Percentiles rank a stretch among this genome's conserved stretches.
Conservation (phyloP, 2,329 filamentous ascomycete genomes). For the Aspergillus transmontanensis region DNA sequence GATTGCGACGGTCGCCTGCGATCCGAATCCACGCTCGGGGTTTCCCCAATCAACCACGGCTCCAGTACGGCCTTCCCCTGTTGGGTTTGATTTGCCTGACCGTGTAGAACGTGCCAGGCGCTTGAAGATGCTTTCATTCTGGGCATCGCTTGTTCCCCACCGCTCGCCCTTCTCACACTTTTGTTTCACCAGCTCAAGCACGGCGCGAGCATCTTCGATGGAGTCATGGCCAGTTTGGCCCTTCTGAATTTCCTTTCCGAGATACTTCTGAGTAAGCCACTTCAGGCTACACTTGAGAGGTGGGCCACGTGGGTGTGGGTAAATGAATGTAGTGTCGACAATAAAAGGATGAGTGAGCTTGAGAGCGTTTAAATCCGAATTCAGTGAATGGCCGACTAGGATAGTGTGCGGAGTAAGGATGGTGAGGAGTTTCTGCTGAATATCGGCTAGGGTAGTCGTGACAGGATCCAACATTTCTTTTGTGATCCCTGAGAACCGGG, state of each 20-base stretch:
- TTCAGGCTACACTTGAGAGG: conserved; percentile 90
- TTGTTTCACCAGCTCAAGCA: conserved; percentile 88
- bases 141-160: conserved; percentile 80
- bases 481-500: conserved; percentile 89
- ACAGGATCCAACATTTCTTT: conserved; percentile 78
- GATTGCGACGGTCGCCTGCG: conserved; percentile 58
- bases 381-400: conserved; percentile 51
- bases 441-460: conserved; percentile 79
- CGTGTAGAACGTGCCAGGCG: conserved; percentile 65
- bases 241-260: conserved; percentile 85
- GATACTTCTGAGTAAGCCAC: conserved; percentile 83
- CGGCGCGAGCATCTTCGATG: conserved; percentile 87
- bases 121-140: conserved; percentile 86
- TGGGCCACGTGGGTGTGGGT: conserved; percentile 84
- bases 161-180: conserved; percentile 90
- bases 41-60: conserved; percentile 89
- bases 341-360: conserved; percentile 89
- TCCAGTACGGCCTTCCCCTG: conserved; percentile 40
- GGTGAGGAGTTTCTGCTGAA: conserved; percentile 74
- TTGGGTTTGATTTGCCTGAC: conserved; percentile 38
- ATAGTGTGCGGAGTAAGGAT: conserved; percentile 59
- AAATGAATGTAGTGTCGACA: conserved; percentile 87
- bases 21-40: conserved; percentile 63
- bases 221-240: conserved; percentile 81
- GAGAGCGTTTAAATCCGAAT: conserved; percentile 70